Base-by-base conservation (phyloP, 805 yeast genomes). In the Kregervanrija delftensis region DNA sequence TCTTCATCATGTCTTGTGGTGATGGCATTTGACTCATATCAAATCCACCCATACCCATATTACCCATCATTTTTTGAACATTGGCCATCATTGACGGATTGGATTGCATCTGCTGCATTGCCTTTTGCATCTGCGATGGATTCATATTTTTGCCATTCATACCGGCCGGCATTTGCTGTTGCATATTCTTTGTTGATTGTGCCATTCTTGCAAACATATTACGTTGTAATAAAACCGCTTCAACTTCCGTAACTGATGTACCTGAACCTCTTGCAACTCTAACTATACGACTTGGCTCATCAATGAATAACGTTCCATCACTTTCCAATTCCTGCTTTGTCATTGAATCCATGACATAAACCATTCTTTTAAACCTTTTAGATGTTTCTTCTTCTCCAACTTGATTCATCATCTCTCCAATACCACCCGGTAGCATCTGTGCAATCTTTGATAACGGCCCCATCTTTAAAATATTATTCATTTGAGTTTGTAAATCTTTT, bases 221-320 rank as follows among this genome's bases (percentile, higher is more conserved):
- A 63, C 86, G 96, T 67, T 93, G 98, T 68, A 81, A 73, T 50
- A 91, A 70, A 31, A 91, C 86, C 76, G 89, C 87, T 63, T 91
- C 97, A 30, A 91, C 96, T 53, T 91, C 98, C 6, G 87, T 78
- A 0, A 85, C 96, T 2, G 93, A 70, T 17, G 96, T 87, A 16
- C 98, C 99, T 3, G 96, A 82, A 8, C 99, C 99, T 52, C 86
- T 75, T 0, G 98, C 98, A 5, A 91, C 91, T 56, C 99, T 75
- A 4, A 89, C 77, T 41, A 91, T 79, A 63, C 99, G 77, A 39
- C 82, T 73, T 5, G 98, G 98, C 64, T 90, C 81, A 42, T 81
- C 79, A 34, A 76, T 72, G 63, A 91, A 88, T 15, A 86, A 66
- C 48, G 79, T 70, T 1, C 98, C 98, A 63, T 91, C 98, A 51